Evolutionary conservation across 163 green algal species (phyloP).

Genomic region (Volvox carteri): DNA sequence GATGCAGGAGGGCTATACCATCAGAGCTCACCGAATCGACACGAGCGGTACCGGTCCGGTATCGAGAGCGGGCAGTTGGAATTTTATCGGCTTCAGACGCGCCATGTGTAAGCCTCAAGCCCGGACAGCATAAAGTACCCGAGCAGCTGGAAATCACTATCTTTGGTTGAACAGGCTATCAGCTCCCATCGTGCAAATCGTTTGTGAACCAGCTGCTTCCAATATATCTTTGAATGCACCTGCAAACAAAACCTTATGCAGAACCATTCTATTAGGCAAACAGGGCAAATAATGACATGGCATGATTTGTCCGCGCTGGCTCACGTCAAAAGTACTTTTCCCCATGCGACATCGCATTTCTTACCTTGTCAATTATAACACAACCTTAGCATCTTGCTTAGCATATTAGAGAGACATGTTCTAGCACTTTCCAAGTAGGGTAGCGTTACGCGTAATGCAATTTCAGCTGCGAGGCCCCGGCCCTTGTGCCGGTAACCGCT

Average conservation of each 20-base stretch:
- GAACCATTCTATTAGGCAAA: neutral
- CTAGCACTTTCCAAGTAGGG: neutral
- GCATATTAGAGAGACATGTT: neutral
- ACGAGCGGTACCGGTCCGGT: constrained; percentile 60
- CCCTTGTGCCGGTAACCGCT: neutral
- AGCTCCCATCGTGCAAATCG: neutral
- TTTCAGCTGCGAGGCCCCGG: neutral
- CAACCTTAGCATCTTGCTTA: neutral
- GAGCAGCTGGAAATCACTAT: neutral
- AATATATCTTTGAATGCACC: neutral
- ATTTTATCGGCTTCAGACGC: constrained; percentile 17
- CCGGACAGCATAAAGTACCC: neutral
- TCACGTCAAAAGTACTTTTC: neutral
- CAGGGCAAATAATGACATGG: too few relatives aligned
- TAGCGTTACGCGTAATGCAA: constrained; percentile 7
- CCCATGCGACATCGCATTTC: neutral
- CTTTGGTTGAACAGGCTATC: neutral
- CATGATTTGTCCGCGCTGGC: constrained; percentile 5
- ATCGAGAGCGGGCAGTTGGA: constrained; percentile 61
- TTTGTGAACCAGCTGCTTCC: neutral
- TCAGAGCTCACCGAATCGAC: constrained; percentile 45
- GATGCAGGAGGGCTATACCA: neutral
- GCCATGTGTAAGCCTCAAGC: neutral
- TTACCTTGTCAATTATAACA: neutral
- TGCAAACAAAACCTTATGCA: neutral